Evolutionary conservation across 1,284 basidiomycete species (phyloP).

Genomic region (Moesziomyces antarcticus): DNA sequence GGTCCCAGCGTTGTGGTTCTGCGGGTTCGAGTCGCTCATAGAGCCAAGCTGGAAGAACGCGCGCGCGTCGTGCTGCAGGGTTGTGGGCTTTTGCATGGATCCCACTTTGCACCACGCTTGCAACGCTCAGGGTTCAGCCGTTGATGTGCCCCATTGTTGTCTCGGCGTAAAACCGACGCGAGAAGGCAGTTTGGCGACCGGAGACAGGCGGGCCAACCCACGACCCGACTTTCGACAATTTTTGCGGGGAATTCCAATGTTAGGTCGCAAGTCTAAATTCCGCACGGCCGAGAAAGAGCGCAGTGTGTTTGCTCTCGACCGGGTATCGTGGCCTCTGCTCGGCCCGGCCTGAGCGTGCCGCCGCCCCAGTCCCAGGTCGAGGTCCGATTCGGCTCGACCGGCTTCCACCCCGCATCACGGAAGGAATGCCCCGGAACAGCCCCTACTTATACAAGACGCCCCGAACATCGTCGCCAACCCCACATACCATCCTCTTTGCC

Average conservation of each 20-base stretch:
- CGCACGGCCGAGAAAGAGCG: conserved; percentile 18
- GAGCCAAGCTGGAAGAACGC: neutral
- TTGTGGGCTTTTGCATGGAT: neutral
- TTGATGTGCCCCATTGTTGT: neutral
- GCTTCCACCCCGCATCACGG: conserved; percentile 17
- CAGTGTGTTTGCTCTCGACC: neutral
- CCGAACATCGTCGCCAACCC: neutral
- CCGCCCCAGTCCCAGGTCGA: conserved; percentile 3
- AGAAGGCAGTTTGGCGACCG: too few relatives aligned
- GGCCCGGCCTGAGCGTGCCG: too few relatives aligned
- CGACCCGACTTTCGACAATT: neutral
- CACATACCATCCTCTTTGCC: too few relatives aligned
- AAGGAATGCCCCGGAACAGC: neutral
- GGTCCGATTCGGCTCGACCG: conserved; percentile 10
- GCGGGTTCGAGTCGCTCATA: too few relatives aligned
- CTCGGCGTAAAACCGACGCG: too few relatives aligned
- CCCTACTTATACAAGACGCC: neutral
- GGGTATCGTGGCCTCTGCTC: conserved; percentile 18
- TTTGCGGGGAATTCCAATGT: neutral
- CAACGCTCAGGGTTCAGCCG: neutral
- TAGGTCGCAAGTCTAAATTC: neutral
- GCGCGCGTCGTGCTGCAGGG: neutral
- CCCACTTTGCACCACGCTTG: neutral
- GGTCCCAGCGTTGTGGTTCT: neutral
- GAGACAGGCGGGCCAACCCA: neutral